phyloP scores from a whole-genome alignment of 345 rosid species.

The Odontarrhena argentea region DNA sequence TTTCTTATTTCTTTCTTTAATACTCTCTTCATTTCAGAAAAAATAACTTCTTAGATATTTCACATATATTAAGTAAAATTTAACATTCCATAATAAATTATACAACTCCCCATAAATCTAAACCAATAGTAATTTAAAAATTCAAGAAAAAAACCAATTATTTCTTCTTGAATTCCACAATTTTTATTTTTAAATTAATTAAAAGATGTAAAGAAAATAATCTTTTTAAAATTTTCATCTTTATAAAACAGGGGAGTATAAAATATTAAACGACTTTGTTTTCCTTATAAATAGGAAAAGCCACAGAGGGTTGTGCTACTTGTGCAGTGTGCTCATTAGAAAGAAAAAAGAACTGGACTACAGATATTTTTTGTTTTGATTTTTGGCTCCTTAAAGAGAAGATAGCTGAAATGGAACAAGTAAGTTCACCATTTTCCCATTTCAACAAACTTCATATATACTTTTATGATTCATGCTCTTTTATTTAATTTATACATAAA shows the following conservation, averaged over 20 bases:
- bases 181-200: too few species aligned
- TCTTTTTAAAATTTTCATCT: too few species aligned
- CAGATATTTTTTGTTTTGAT: neutral
- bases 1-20: conserved; percentile 1
- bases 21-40: too few species aligned
- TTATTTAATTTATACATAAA: neutral
- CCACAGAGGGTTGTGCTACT: neutral
- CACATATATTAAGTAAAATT: too few species aligned
- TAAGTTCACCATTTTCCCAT: conserved; percentile 22
- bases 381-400: conserved; percentile 7
- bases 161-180: too few species aligned
- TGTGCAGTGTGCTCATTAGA: neutral
- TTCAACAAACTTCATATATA: neutral
- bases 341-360: neutral
- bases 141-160: too few species aligned
- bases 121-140: too few species aligned
- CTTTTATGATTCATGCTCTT: neutral
- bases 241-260: too few species aligned
- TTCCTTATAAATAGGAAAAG: conserved; percentile 11
- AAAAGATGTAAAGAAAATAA: too few species aligned
- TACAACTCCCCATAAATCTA: too few species aligned
- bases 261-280: neutral
- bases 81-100: too few species aligned
- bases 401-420: conserved; percentile 18
- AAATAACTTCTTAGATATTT: too few species aligned